Conservation (phyloP, 208 protist species). For the Porcisia hertigi region DNA sequence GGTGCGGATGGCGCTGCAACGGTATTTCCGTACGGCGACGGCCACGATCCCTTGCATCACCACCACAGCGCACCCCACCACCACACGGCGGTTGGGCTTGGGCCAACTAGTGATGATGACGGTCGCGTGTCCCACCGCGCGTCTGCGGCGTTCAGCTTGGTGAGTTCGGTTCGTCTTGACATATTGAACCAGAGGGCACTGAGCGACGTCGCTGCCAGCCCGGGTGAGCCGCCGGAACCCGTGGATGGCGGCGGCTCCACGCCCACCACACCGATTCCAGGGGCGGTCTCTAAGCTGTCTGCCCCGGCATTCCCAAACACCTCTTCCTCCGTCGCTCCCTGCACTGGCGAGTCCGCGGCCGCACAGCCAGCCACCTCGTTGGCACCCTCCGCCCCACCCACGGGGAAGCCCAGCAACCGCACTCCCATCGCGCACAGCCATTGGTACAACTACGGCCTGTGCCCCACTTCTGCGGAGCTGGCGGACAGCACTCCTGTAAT, state of each 20-base stretch:
- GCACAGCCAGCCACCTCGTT: background rate
- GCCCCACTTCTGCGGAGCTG: background rate
- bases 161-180: conserved; percentile 9
- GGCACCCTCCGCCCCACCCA: background rate
- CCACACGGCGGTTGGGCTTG: background rate
- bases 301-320: background rate
- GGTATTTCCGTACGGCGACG: background rate
- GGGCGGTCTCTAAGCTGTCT: background rate
- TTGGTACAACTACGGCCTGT: conserved; percentile 22
- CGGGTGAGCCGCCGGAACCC: background rate
- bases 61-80: background rate
- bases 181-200: background rate
- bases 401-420: background rate
- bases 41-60: background rate
- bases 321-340: background rate
- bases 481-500: background rate
- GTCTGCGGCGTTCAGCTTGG: conserved; percentile 24
- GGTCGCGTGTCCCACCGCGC: background rate
- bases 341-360: background rate
- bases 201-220: background rate
- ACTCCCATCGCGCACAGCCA: background rate
- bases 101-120: background rate
- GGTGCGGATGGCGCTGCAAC: background rate
- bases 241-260: background rate
- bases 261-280: background rate